These are phyloP conservation scores for Sporothrix mexicana DNA, from an alignment of 2,329 filamentous ascomycete species.

Conservation along the genomic window DNA sequence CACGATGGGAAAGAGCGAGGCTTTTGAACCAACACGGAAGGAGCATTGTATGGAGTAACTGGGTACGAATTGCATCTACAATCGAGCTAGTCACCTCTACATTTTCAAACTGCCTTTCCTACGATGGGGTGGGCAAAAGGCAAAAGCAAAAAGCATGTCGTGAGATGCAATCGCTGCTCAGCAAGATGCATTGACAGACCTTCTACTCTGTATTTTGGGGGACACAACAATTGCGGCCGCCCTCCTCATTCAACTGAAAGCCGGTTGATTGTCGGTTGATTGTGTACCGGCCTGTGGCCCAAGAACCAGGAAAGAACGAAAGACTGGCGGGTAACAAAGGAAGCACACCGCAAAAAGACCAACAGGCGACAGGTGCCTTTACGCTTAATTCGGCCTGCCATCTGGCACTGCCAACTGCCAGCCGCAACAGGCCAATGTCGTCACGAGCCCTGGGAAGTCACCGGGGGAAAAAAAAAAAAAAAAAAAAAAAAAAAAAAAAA, in stretches of 20 bases:
- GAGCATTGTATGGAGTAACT: no score
- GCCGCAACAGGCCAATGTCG: background rate
- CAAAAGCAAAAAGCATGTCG: no score
- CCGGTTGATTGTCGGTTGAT: background rate
- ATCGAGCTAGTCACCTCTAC: no score
- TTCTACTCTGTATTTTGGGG: background rate
- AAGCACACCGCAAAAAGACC: background rate
- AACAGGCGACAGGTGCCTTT: conserved; percentile 1
- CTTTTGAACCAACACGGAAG: no score
- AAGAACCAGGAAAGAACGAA: background rate
- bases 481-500: background rate
- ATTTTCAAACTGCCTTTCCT: no score
- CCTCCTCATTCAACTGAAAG: background rate
- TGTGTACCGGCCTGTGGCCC: conserved; percentile 2
- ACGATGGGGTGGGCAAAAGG: no score
- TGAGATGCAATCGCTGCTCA: no score
- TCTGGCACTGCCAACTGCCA: background rate
- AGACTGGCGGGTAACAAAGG: background rate
- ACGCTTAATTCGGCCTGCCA: background rate
- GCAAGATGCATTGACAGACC: no score
- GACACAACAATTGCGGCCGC: background rate
- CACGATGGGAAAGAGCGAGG: no score
- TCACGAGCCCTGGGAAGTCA: background rate
- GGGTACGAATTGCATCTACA: no score
- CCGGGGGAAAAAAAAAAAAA: background rate